Percentiles rank a stretch among this genome's conserved stretches.
Conservation (phyloP, 208 protist genomes). For the Acanthamoeba pearcei region DNA sequence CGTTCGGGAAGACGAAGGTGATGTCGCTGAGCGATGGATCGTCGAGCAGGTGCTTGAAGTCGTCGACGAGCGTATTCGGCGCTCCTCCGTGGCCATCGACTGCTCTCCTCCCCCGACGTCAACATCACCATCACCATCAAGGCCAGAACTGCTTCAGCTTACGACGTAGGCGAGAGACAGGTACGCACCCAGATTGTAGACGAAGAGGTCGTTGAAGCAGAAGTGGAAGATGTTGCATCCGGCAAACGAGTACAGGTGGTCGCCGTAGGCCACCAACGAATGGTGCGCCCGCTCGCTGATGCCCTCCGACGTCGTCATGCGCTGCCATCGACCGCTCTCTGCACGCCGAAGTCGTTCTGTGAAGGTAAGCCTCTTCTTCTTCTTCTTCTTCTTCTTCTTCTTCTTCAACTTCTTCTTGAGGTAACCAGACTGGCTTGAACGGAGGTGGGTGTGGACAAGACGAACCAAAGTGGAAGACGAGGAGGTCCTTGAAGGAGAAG, state of each 20-base stretch:
- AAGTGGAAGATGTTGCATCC: constrained; percentile 74
- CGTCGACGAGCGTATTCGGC: constrained; percentile 57
- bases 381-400: neutral
- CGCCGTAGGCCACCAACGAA: constrained; percentile 39
- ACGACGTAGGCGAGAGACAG: neutral
- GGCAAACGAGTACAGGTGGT: constrained; percentile 51
- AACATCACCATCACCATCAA: neutral
- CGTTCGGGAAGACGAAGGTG: constrained; percentile 44
- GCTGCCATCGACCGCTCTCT: constrained; percentile 61
- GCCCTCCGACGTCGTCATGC: constrained; percentile 43
- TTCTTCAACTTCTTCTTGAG: neutral
- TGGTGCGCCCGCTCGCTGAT: constrained; percentile 61
- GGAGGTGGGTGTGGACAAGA: neutral
- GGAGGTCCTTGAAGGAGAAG: constrained; percentile 55
- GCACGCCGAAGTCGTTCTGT: neutral
- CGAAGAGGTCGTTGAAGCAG: constrained; percentile 68
- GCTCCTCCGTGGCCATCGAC: constrained; percentile 50
- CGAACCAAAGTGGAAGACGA: constrained; percentile 54
- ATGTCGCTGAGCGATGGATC: constrained; percentile 67
- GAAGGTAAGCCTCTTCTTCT: neutral
- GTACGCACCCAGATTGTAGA: constrained; percentile 20
- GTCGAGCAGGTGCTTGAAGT: constrained; percentile 44
- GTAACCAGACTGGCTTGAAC: too few relatives aligned
- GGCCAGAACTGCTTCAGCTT: neutral
- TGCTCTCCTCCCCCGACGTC: neutral